A percentile compares a stretch with the other conserved stretches of the same genome.
Conservation (phyloP, 768 basidiomycete species). For the Xerocomus spinulosus region DNA sequence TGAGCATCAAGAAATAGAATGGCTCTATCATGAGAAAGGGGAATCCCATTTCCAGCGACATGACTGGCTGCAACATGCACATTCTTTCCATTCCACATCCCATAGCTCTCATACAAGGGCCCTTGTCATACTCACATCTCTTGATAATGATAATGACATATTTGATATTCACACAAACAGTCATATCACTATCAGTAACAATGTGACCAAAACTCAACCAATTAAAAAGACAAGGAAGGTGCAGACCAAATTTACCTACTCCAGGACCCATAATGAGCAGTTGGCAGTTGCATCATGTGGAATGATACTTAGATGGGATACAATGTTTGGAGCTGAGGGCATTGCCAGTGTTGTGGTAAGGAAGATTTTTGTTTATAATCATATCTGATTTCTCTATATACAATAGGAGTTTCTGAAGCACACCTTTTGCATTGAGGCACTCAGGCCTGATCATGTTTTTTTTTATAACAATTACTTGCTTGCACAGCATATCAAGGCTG, state of each 20-base stretch:
- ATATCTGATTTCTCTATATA: neutral
- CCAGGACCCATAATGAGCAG: slow-evolving; percentile 1
- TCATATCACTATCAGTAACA: neutral
- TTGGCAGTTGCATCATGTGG: slow-evolving; percentile 1
- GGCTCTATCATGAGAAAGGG: neutral
- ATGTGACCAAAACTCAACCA: neutral
- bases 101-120: neutral
- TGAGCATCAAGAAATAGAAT: neutral
- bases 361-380: neutral
- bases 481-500: neutral
- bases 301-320: neutral
- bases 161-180: neutral
- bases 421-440: neutral
- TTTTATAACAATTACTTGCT: slow-evolving; percentile 12
- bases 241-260: neutral
- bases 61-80: neutral
- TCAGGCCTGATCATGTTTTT: slow-evolving; percentile 4
- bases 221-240: neutral
- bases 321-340: slow-evolving; percentile 4
- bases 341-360: neutral
- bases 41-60: slow-evolving; percentile 2
- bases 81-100: neutral
- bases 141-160: neutral
- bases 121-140: neutral
- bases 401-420: slow-evolving; percentile 8